Conservation (phyloP, 2,329 filamentous ascomycete genomes). For the Fusarium sarcochroum region DNA sequence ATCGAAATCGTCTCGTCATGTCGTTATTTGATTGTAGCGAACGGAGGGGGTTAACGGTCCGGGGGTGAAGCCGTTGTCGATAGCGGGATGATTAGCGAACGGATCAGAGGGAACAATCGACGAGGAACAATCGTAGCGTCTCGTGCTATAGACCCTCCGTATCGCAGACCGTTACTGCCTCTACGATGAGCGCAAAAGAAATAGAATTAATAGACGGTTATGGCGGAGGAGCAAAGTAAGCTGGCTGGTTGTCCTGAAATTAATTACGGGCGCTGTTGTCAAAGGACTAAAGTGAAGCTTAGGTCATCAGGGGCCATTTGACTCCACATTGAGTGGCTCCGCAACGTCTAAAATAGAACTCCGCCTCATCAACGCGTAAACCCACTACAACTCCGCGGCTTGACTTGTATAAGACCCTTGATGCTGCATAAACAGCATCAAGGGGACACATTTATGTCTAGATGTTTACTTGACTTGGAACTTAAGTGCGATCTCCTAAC, state of each 20-base stretch:
- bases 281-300: constrained; percentile 30
- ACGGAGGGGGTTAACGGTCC: constrained; percentile 21
- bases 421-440: no score
- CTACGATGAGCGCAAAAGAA: neutral
- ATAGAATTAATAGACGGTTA: constrained; percentile 21
- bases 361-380: constrained; percentile 40
- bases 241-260: constrained; percentile 25
- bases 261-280: constrained; percentile 16
- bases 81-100: constrained; percentile 3
- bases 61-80: constrained; percentile 26
- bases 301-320: constrained; percentile 48
- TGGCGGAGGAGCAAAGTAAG: constrained; percentile 10
- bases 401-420: no score
- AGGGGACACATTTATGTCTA: no score
- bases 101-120: neutral
- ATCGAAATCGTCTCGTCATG: constrained; percentile 21
- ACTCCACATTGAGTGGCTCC: constrained; percentile 36
- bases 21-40: constrained; percentile 31
- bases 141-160: neutral
- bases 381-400: constrained; percentile 3
- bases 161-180: constrained; percentile 1
- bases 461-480: no score
- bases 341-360: constrained; percentile 26
- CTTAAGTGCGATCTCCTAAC: no score
- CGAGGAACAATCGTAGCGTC: neutral